Conservation (phyloP, 495 filamentous ascomycete species). For the Aspergillus steynii region DNA sequence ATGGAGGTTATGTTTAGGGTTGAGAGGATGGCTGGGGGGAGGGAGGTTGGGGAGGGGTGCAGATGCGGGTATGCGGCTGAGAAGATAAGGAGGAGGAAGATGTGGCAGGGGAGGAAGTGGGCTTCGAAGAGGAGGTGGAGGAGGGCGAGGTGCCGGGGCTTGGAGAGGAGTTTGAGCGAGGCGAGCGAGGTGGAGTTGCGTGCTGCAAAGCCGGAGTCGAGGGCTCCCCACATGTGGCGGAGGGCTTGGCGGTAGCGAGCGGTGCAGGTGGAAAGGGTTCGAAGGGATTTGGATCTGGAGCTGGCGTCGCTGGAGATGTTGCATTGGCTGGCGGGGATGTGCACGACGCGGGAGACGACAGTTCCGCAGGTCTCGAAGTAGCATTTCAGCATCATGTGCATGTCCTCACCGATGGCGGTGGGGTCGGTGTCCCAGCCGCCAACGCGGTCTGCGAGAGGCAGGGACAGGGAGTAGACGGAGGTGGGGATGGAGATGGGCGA, state of each 20-base stretch:
- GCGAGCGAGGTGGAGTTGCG: conserved; percentile 17
- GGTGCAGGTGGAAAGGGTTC: conserved; percentile 47
- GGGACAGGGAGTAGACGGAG: conserved; percentile 67
- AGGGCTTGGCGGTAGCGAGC: conserved; percentile 67
- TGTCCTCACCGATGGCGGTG: conserved; percentile 69
- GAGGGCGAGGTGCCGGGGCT: conserved; percentile 37
- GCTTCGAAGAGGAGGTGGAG: conserved; percentile 67
- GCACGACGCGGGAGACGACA: conserved; percentile 49
- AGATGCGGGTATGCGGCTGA: conserved; percentile 56
- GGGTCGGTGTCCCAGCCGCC: conserved; percentile 67
- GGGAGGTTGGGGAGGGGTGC: conserved; percentile 36
- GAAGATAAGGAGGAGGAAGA: conserved; percentile 58
- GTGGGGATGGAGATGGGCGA: conserved; percentile 64
- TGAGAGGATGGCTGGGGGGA: conserved; percentile 52
- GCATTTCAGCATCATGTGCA: conserved; percentile 76
- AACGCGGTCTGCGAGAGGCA: conserved; percentile 61
- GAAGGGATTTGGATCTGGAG: too few species aligned
- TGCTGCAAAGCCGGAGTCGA: conserved; percentile 63
- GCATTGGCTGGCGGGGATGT: conserved; percentile 66
- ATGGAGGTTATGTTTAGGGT: conserved; percentile 56
- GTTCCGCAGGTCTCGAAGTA: conserved; percentile 69
- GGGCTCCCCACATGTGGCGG: conserved; percentile 71
- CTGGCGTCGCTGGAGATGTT: conserved; percentile 56
- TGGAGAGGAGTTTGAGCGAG: too few species aligned
- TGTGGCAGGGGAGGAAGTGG: conserved; percentile 66